phyloP scores from a whole-genome alignment of 805 yeast genomes.

The Starmera pachycereana region DNA sequence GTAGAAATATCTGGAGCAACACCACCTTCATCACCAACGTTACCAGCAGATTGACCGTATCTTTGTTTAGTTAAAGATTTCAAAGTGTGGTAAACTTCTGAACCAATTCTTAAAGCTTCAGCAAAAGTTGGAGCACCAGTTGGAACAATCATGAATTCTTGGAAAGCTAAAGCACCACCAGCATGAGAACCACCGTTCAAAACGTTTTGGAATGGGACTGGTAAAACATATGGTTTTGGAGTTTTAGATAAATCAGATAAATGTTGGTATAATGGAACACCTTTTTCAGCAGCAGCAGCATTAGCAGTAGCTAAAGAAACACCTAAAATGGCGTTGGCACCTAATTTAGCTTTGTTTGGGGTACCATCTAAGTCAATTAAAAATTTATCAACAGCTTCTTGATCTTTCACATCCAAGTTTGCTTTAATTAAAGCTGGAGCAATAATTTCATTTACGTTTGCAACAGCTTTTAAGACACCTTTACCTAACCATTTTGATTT shows the following conservation, averaged over 20 bases:
- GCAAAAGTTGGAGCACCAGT: constrained; percentile 81
- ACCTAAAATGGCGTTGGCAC: constrained; percentile 98
- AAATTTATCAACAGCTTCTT: constrained; percentile 79
- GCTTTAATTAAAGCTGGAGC: constrained; percentile 89
- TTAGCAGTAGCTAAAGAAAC: constrained; percentile 95
- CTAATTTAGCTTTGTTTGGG: constrained; percentile 92
- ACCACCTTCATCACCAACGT: constrained; percentile 99
- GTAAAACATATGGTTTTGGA: constrained; percentile 80
- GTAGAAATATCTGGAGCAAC: constrained; percentile 96
- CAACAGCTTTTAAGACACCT: constrained; percentile 96
- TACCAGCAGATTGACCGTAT: constrained; percentile 98
- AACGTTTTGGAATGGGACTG: constrained; percentile 99
- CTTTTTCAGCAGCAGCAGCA: constrained; percentile 96
- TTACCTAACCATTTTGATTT: constrained; percentile 96
- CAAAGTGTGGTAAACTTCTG: constrained; percentile 96
- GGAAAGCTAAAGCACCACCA: constrained; percentile 98
- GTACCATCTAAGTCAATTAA: constrained; percentile 87
- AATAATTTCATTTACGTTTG: constrained; percentile 88
- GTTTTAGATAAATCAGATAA: constrained; percentile 68
- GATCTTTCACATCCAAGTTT: constrained; percentile 76
- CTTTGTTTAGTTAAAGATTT: constrained; percentile 86
- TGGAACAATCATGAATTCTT: constrained; percentile 99
- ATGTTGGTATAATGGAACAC: constrained; percentile 89
- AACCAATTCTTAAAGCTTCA: constrained; percentile 93
- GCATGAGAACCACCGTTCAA: constrained; percentile 99